Percentiles rank a stretch among this genome's conserved stretches.
phyloP scores from a whole-genome alignment of 352 stramenopile genomes.

The Saprolegnia parasitica region DNA sequence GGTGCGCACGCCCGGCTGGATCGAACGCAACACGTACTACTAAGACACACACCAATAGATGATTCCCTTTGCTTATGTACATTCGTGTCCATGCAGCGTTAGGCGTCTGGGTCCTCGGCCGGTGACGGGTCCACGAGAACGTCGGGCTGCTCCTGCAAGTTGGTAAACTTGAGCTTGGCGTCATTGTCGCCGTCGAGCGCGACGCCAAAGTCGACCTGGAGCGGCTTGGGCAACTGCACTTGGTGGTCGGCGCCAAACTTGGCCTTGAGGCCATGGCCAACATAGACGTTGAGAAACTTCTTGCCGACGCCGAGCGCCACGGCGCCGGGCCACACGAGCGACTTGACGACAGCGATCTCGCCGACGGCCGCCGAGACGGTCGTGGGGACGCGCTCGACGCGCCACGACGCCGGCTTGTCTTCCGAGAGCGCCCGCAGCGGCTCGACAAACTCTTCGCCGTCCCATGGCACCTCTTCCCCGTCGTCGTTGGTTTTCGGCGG shows the following conservation, averaged over 20 bases:
- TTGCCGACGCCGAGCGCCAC: constrained; percentile 80
- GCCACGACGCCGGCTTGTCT: constrained; percentile 64
- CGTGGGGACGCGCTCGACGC: constrained; percentile 60
- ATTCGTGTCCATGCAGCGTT: not conserved
- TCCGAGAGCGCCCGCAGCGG: constrained; percentile 60
- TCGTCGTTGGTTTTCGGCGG: constrained; percentile 67
- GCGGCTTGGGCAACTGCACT: constrained; percentile 42
- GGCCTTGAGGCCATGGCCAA: constrained; percentile 79
- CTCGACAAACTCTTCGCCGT: constrained; percentile 56
- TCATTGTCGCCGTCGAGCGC: constrained; percentile 39
- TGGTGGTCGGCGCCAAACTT: constrained; percentile 52
- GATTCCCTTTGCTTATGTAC: not conserved
- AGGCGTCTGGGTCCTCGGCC: constrained; percentile 33
- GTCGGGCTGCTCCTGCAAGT: constrained; percentile 62
- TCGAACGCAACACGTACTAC: constrained; percentile 89
- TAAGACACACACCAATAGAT: constrained; percentile 32
- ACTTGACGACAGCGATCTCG: constrained; percentile 65
- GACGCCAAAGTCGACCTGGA: constrained; percentile 52
- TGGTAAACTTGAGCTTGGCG: constrained; percentile 46
- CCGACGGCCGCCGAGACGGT: constrained; percentile 57
- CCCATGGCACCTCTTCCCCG: constrained; percentile 61
- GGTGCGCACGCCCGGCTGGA: constrained; percentile 77
- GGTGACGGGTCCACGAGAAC: constrained; percentile 75
- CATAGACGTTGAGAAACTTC: constrained; percentile 88
- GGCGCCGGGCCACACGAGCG: constrained; percentile 79